Evolutionary conservation across 495 filamentous ascomycete genomes (phyloP), one percentile per base, ranked within the genome.

Genomic region (Aspergillus cristatus): DNA sequence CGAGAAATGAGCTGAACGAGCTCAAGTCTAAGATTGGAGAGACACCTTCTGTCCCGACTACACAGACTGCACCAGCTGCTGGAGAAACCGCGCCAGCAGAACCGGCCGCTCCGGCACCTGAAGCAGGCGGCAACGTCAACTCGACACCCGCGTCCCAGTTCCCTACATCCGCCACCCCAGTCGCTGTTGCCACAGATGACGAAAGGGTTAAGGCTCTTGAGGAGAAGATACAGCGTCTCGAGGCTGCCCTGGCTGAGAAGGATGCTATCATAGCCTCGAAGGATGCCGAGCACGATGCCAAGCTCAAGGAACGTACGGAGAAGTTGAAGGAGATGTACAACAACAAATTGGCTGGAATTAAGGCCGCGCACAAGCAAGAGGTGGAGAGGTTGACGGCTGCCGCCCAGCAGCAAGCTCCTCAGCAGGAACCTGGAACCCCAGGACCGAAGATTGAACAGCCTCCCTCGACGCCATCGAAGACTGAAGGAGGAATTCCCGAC

Each of bases 261-360:
- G 65, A 71, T 13, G 46, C 43, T 25, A 37, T 48, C n/a, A 13
- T 61, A 40, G 46, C 56, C 24, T 34, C 56, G 16, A 66, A 61
- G 34, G 63, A 69, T 39, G 46, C 57, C 10, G 67, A 72, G 35
- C 52, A 60, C 26, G 68, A 74, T 38, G 70, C 78, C 0, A 80
- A 75, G 38, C 54, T 82, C 35, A 79, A 82, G 45, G 65, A 70
- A 38, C 73, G 84, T 20, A 72, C 79, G 1, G 79, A 87, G 6
- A 77, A 73, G 51, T 76, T 91, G 72, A 89, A 85, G 55, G 70
- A 70, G 14, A 59, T 71, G 8, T 74, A 85, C 41, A 82, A 78
- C 39, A 78, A 72, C 47, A 85, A 81, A 50, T 63, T 94, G 5
- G 65, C 58, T 3, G 82, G 90, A 40, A 65, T 74, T 15, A 71